phyloP scores from a whole-genome alignment of 306 rosid species.

The Morella rubra region DNA sequence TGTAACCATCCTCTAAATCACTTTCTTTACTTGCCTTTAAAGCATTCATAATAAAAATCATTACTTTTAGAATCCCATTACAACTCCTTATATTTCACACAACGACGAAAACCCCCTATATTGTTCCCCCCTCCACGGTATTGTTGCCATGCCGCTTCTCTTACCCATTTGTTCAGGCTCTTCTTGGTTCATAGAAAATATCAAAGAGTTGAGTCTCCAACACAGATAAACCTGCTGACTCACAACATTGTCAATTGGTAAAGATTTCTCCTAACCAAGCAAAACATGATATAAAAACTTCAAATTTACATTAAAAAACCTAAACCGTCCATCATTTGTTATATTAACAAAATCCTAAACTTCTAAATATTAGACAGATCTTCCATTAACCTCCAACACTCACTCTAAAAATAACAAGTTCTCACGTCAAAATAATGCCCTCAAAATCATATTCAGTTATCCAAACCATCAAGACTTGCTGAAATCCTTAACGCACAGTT shows the following conservation, averaged over 20 bases:
- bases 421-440: not conserved
- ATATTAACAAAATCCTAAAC: not conserved
- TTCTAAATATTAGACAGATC: not conserved
- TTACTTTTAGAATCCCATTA: not conserved
- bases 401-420: not conserved
- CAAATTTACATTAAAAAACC: not conserved
- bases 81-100: not conserved
- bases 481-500: not conserved
- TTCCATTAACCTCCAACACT: not conserved
- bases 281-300: not conserved
- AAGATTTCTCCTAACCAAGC: constrained; percentile 1
- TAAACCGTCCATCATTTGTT: not conserved
- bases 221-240: not conserved
- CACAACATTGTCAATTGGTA: not conserved
- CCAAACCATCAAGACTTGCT: not conserved
- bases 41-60: not conserved
- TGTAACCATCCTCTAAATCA: not conserved
- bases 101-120: not conserved
- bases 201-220: not conserved
- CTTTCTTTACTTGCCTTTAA: not conserved
- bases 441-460: not conserved
- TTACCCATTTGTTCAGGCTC: not conserved
- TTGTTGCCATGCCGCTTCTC: not conserved
- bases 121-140: not conserved
- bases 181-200: not conserved